These are phyloP conservation scores for Anastatica hierochuntica DNA, from an alignment of 345 rosid genomes.

Conservation along the genomic window DNA sequence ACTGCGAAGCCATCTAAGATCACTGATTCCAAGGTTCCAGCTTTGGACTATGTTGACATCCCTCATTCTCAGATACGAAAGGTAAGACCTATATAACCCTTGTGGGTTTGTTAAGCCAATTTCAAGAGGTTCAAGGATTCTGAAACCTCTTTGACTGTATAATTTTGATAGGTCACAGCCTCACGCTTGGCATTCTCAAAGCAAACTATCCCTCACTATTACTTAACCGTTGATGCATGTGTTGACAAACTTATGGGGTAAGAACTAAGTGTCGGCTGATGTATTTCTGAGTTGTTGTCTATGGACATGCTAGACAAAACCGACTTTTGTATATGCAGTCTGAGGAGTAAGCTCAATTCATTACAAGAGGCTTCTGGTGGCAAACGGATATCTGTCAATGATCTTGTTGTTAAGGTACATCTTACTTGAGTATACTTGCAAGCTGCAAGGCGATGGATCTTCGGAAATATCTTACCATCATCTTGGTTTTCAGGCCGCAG, in stretches of 20 bases:
- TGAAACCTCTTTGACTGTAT: slow-evolving; percentile 13
- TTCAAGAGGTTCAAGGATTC: background rate
- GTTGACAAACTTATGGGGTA: slow-evolving; percentile 91
- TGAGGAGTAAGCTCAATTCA: slow-evolving; percentile 68
- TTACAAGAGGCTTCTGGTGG: slow-evolving; percentile 92
- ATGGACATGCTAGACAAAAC: background rate
- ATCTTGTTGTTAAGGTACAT: slow-evolving; percentile 92
- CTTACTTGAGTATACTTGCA: slow-evolving; percentile 1
- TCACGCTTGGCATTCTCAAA: slow-evolving; percentile 82
- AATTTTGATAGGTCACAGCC: slow-evolving; percentile 67
- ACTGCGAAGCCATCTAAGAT: slow-evolving; percentile 42
- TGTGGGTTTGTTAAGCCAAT: background rate
- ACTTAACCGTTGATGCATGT: slow-evolving; percentile 80
- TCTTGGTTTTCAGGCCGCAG: slow-evolving; percentile 65
- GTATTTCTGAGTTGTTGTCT: background rate
- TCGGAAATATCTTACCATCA: background rate
- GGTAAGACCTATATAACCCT: slow-evolving; percentile 28
- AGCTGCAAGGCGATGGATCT: background rate
- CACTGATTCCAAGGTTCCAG: slow-evolving; percentile 35
- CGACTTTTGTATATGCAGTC: slow-evolving; percentile 34
- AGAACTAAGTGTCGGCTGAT: slow-evolving; percentile 17
- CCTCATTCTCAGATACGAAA: slow-evolving; percentile 94
- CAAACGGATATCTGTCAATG: slow-evolving; percentile 83
- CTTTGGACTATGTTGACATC: slow-evolving; percentile 75
- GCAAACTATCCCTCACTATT: slow-evolving; percentile 97